phyloP scores from a whole-genome alignment of 1,139 yeast genomes.

The Candida sojae region DNA sequence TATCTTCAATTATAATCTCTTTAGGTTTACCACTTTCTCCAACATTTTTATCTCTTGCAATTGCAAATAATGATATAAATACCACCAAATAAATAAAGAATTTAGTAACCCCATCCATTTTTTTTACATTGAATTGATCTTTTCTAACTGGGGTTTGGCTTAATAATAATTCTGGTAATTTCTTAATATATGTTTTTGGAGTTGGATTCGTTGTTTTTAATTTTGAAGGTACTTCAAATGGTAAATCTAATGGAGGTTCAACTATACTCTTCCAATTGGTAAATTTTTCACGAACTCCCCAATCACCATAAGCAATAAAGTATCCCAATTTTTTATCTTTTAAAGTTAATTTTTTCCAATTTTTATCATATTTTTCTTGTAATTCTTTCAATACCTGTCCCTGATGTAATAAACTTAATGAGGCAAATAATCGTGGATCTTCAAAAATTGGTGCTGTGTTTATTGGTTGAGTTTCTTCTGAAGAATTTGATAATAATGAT shows the following conservation, averaged over 20 bases:
- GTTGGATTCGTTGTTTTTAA: conserved; percentile 24
- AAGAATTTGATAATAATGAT: conserved; percentile 27
- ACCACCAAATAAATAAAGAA: conserved; percentile 48
- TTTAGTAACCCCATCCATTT: conserved; percentile 58
- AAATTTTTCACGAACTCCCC: conserved; percentile 65
- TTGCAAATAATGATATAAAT: conserved; percentile 43
- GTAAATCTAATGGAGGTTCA: conserved; percentile 54
- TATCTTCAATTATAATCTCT: conserved; percentile 40
- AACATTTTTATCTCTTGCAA: conserved; percentile 50
- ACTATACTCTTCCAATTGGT: conserved; percentile 38
- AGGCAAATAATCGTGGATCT: conserved; percentile 46
- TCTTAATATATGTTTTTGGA: conserved; percentile 24
- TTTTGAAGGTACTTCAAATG: conserved; percentile 49
- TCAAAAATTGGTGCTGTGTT: conserved; percentile 54
- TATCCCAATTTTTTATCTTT: conserved; percentile 54
- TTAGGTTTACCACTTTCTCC: conserved; percentile 52
- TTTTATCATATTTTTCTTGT: conserved; percentile 50
- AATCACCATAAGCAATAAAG: conserved; percentile 61
- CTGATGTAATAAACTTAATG: conserved; percentile 54
- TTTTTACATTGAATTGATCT: conserved; percentile 51
- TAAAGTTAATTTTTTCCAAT: conserved; percentile 49
- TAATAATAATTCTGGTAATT: conserved; percentile 47
- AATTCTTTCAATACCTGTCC: conserved; percentile 58
- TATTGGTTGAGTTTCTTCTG: conserved; percentile 50
- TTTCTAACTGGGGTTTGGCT: conserved; percentile 45